Conservation (phyloP, 768 basidiomycete genomes). For the Pulveroboletus sp. region DNA sequence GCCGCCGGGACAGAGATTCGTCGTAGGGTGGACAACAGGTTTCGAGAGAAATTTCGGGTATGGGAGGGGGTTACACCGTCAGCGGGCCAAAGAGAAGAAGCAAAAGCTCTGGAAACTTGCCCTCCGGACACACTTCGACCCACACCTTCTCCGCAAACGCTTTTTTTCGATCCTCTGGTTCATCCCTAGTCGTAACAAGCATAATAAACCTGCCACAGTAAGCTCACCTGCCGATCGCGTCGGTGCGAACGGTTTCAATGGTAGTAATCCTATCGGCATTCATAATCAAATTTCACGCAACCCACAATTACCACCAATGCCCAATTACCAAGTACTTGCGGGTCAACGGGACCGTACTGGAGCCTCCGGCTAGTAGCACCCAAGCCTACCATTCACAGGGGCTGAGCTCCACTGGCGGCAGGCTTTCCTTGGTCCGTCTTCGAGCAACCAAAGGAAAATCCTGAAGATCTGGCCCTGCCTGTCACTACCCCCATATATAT, state of each 20-base stretch:
- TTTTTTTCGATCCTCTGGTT: slow-evolving; percentile 28
- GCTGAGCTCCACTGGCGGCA: no score
- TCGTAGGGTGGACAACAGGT: slow-evolving; percentile 12
- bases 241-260: slow-evolving; percentile 22
- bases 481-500: no score
- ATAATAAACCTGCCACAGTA: slow-evolving; percentile 31
- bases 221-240: slow-evolving; percentile 30
- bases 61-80: slow-evolving; percentile 30
- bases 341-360: no score
- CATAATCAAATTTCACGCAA: no score
- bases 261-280: slow-evolving; percentile 18
- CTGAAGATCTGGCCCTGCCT: no score
- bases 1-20: slow-evolving; percentile 29
- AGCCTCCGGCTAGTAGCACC: no score
- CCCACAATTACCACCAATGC: no score
- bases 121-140: slow-evolving; percentile 21
- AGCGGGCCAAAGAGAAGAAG: slow-evolving; percentile 27
- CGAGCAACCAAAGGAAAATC: no score
- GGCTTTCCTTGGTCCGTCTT: no score
- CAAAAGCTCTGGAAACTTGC: slow-evolving; percentile 26
- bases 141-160: slow-evolving; percentile 26
- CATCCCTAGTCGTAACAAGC: slow-evolving; percentile 27
- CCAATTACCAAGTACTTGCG: no score
- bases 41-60: slow-evolving; percentile 27
- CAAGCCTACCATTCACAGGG: no score